These are phyloP conservation scores for Malus asiatica DNA, from an alignment of 306 rosid species.

Conservation along the genomic window DNA sequence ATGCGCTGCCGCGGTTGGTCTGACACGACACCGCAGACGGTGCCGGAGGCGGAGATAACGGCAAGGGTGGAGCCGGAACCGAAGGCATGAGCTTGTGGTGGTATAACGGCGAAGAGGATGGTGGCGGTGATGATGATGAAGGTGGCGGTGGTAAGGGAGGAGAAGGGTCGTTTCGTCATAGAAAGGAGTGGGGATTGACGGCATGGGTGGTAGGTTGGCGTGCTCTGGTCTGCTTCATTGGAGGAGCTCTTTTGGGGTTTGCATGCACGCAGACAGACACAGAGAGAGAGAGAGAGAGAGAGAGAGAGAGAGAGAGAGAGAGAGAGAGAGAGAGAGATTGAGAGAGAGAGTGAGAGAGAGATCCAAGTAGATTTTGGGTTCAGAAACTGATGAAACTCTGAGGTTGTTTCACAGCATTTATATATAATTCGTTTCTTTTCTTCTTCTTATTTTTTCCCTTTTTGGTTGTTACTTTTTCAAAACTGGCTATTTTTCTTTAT, in stretches of 20 bases:
- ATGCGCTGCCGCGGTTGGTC: constrained; percentile 38
- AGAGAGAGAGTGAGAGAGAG: neutral
- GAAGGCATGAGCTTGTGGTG: constrained; percentile 32
- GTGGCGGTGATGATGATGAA: neutral
- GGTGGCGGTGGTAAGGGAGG: constrained; percentile 1
- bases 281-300: neutral
- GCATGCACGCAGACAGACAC: constrained; percentile 1
- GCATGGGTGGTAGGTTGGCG: constrained; percentile 22
- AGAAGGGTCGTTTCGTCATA: constrained; percentile 56
- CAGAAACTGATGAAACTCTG: neutral
- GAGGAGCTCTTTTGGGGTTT: constrained; percentile 10
- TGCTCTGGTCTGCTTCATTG: constrained; percentile 51
- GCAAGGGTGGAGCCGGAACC: constrained; percentile 81
- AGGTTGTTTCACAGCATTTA: neutral
- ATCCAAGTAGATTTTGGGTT: neutral
- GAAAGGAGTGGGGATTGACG: constrained; percentile 22
- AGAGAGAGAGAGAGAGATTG: neutral
- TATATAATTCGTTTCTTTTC: neutral
- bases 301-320: neutral
- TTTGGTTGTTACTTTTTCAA: neutral
- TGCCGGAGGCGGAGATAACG: constrained; percentile 37
- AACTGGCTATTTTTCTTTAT: neutral
- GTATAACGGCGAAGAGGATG: neutral
- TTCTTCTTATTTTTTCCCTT: neutral
- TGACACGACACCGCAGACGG: constrained; percentile 69